Conservation (phyloP, 176 grass and related monocot genomes). For the Raddia guianensis region DNA sequence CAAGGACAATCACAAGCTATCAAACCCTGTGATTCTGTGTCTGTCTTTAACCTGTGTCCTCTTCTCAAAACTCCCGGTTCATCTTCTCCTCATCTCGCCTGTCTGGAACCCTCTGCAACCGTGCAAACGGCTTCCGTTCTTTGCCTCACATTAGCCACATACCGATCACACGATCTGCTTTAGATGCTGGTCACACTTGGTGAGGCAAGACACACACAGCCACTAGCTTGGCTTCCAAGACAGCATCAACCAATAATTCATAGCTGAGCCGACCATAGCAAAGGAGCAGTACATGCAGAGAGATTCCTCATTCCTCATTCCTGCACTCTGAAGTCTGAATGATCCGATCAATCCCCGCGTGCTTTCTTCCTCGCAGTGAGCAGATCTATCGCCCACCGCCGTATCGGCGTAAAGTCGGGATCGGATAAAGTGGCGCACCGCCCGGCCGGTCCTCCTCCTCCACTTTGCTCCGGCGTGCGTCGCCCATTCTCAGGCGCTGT, state of each 20-base stretch:
- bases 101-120: not conserved
- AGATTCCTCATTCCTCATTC: too few relatives aligned
- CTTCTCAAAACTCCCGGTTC: not conserved
- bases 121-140: not conserved
- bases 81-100: not conserved
- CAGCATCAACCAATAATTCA: not conserved
- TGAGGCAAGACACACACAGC: not conserved
- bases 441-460: not conserved
- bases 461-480: constrained; percentile 23
- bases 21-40: too few relatives aligned
- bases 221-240: constrained; percentile 7
- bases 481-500: not conserved
- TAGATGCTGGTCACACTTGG: not conserved
- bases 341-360: not conserved
- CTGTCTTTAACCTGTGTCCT: not conserved
- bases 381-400: constrained; percentile 47
- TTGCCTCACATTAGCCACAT: not conserved
- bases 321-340: not conserved
- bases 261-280: constrained; percentile 8
- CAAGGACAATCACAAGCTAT: too few relatives aligned
- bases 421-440: not conserved
- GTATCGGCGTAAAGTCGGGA: constrained; percentile 20
- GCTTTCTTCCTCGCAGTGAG: not conserved
- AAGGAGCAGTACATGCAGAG: not conserved
- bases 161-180: constrained; percentile 29